Base-by-base conservation (phyloP, 1,139 yeast species). In the Kodamaea sp. region DNA sequence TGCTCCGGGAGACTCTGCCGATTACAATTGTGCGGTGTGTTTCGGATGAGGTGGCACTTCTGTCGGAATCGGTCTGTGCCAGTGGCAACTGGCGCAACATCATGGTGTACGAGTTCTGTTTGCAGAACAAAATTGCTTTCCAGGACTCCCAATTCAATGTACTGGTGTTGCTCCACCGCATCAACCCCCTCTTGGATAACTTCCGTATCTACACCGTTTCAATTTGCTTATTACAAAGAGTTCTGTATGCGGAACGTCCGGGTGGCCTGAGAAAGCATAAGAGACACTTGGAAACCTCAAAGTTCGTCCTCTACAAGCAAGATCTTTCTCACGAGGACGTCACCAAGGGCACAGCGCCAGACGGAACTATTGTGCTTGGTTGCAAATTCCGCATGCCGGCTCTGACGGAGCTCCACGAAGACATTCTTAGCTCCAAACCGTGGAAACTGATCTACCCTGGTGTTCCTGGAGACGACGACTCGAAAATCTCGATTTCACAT, bases 31-130 rank as follows among this genome's bases (percentile, higher is more conserved):
- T 47, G 3, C 38, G 43, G 22, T 46, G 47, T 23, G 14, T 39
- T 9, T 32, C 41, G 11, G 50, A 44, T 12, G 29, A 22, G 16
- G 27, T 35, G 6, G 29, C 31, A 2, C 18, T 31, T 7, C 28
- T 26, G 15, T 21, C 36, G 7, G 46, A 38, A 14, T 19, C 39
- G 13, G 16, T 36, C 8, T 15, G 32, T 4, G 39, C 37, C 10
- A 29, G 47, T 2, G 56, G 56, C 2, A 50, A 48, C 29, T 51
- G 56, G 56, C 30, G 55, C 26, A 40, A 47, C 26, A 26, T 48
- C 18, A 27, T 50, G n/a, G 35, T 47, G 13, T 50, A 50, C 34
- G 49, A 48, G 22, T 47, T 45, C 27, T 32, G 35, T 12, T 35
- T 49, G 16, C 50, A 47, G 29, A 43, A 38, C 31, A 49, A 44